Conservation (phyloP, 164 flowering plant genomes). For the Chloranthus sessilifolius region DNA sequence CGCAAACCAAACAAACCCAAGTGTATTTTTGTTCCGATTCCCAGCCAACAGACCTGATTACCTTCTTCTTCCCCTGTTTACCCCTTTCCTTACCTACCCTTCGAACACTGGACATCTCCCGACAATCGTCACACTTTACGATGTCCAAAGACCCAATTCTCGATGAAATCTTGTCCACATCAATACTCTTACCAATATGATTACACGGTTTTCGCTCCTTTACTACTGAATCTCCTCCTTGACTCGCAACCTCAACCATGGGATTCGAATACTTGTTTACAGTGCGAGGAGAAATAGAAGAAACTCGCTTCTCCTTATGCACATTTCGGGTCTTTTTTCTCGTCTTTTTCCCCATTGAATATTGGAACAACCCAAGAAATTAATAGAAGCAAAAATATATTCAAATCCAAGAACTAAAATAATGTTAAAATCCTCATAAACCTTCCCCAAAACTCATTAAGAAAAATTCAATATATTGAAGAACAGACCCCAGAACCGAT, state of each 20-base stretch:
- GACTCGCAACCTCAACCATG: conserved; percentile 24
- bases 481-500: not conserved
- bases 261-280: conserved; percentile 15
- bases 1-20: conserved; percentile 94
- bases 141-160: conserved; percentile 33
- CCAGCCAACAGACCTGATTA: conserved; percentile 20
- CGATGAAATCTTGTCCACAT: conserved; percentile 39
- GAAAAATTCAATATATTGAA: not conserved
- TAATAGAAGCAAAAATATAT: not conserved
- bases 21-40: conserved; percentile 43
- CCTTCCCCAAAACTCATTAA: not conserved
- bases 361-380: conserved; percentile 29
- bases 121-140: conserved; percentile 67
- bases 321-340: conserved; percentile 54
- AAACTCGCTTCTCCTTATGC: conserved; percentile 44
- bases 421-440: not conserved
- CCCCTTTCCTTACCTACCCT: conserved; percentile 52
- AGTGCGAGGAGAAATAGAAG: conserved; percentile 17
- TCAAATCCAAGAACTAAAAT: not conserved
- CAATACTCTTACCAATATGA: conserved; percentile 52
- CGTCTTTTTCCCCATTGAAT: conserved; percentile 67
- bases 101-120: conserved; percentile 37
- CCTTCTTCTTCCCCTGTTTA: conserved; percentile 66
- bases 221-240: conserved; percentile 23
- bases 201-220: conserved; percentile 45